phyloP scores from a whole-genome alignment of 495 filamentous ascomycete species.

The Lepraria neglecta region DNA sequence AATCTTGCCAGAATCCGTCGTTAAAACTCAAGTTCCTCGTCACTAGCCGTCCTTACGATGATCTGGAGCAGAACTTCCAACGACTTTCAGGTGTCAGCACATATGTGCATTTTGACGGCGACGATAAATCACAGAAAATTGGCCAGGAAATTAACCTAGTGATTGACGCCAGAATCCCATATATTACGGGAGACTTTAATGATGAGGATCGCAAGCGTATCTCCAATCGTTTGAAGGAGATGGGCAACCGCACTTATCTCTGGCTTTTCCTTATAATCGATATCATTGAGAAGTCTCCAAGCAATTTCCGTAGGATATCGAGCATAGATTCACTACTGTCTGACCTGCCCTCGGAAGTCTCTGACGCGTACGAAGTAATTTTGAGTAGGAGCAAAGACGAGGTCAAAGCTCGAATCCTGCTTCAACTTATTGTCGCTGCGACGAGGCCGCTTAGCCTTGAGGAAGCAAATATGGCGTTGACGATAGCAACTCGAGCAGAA shows the following conservation, averaged over 20 bases:
- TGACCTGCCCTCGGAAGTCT: constrained; percentile 30
- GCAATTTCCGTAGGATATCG: constrained; percentile 18
- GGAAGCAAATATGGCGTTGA: constrained; percentile 38
- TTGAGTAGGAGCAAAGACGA: constrained; percentile 27
- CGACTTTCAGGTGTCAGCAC: constrained; percentile 27
- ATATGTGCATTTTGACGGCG: constrained; percentile 32
- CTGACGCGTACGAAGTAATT: constrained; percentile 35
- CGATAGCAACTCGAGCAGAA: constrained; percentile 28
- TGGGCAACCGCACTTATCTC: constrained; percentile 43
- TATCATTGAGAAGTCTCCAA: constrained; percentile 28
- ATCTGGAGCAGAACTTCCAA: constrained; percentile 31
- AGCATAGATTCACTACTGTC: constrained; percentile 28
- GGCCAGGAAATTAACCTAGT: constrained; percentile 37
- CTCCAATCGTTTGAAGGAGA: constrained; percentile 30
- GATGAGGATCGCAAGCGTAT: constrained; percentile 19
- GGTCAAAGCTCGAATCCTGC: constrained; percentile 27
- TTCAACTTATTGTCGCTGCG: constrained; percentile 39
- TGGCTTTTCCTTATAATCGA: constrained; percentile 41
- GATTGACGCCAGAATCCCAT: constrained; percentile 32
- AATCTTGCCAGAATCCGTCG: neutral
- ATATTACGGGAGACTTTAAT: constrained; percentile 22
- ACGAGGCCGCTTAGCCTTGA: constrained; percentile 33
- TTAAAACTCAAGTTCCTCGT: constrained; percentile 37
- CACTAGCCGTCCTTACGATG: constrained; percentile 42
- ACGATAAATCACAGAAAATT: constrained; percentile 31